These are phyloP conservation scores for Castanea mollissima DNA, from an alignment of 306 rosid genomes.

Conservation along the genomic window DNA sequence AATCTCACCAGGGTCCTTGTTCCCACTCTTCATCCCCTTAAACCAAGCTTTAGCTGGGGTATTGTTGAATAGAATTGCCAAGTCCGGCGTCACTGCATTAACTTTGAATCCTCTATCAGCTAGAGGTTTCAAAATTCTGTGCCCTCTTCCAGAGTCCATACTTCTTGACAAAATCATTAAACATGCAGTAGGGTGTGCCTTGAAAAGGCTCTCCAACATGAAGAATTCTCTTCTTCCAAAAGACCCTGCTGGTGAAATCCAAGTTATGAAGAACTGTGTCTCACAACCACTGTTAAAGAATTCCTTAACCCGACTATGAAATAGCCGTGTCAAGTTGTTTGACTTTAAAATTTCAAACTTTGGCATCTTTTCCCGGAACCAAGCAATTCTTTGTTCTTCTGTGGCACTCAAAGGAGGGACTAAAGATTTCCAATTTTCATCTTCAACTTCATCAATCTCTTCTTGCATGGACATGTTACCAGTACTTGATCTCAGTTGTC, in stretches of 20 bases:
- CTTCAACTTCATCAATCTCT: slow-evolving; percentile 12
- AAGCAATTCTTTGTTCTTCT: slow-evolving; percentile 47
- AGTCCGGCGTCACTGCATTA: slow-evolving; percentile 57
- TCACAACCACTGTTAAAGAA: slow-evolving; percentile 45
- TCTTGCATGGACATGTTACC: background rate
- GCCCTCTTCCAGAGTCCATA: slow-evolving; percentile 49
- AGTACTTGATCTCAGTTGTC: slow-evolving; percentile 20
- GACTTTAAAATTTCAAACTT: slow-evolving; percentile 50
- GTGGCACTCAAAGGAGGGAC: slow-evolving; percentile 43
- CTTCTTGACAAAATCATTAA: slow-evolving; percentile 63
- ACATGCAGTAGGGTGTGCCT: slow-evolving; percentile 63
- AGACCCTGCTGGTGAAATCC: slow-evolving; percentile 50
- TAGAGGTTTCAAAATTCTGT: slow-evolving; percentile 56
- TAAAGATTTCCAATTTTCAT: slow-evolving; percentile 22
- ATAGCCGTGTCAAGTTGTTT: slow-evolving; percentile 28
- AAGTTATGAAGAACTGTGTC: slow-evolving; percentile 61
- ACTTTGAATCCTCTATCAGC: slow-evolving; percentile 56
- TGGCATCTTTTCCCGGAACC: slow-evolving; percentile 46
- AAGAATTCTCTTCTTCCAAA: slow-evolving; percentile 50
- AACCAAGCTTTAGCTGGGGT: slow-evolving; percentile 72
- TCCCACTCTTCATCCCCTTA: slow-evolving; percentile 49
- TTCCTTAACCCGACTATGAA: slow-evolving; percentile 42
- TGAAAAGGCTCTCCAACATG: slow-evolving; percentile 56
- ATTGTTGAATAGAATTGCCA: slow-evolving; percentile 51
- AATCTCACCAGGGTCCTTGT: slow-evolving; percentile 80